Percentiles rank a stretch among this genome's conserved stretches.
Evolutionary conservation across 352 stramenopile species (phyloP).

Genomic region (Globisporangium lucens): DNA sequence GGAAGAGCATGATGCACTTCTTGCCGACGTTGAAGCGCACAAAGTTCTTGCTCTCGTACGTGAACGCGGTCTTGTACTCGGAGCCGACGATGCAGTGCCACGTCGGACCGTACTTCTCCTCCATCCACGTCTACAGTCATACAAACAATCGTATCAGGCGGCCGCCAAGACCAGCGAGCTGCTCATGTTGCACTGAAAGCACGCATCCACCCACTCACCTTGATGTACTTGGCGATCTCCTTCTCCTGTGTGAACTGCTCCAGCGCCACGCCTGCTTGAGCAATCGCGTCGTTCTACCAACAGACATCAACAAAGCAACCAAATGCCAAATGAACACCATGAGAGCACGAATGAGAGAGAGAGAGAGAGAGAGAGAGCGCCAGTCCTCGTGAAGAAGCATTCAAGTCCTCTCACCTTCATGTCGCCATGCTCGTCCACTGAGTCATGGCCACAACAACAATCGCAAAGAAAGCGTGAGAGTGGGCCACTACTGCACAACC

Average conservation of each 20-base stretch:
- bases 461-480: background rate
- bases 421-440: conserved; percentile 83
- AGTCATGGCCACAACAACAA: background rate
- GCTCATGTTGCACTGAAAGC: background rate
- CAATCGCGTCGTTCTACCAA: conserved; percentile 57
- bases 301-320: background rate
- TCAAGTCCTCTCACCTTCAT: conserved; percentile 49
- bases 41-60: conserved; percentile 85
- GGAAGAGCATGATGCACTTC: conserved; percentile 83
- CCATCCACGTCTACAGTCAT: conserved; percentile 36
- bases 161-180: background rate
- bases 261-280: conserved; percentile 58
- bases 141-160: background rate
- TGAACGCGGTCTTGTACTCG: conserved; percentile 72
- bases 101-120: conserved; percentile 49
- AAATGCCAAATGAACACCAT: background rate
- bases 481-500: background rate
- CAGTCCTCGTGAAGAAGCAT: background rate
- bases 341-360: background rate
- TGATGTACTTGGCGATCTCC: conserved; percentile 68
- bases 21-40: conserved; percentile 83
- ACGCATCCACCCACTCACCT: conserved; percentile 19
- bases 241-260: conserved; percentile 80
- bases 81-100: conserved; percentile 80
- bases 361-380: too few relatives aligned